A percentile compares a stretch with the other conserved stretches of the same genome.
phyloP scores from a whole-genome alignment of 192 early-diverging fungal genomes.

The Irineochytrium annulatum region DNA sequence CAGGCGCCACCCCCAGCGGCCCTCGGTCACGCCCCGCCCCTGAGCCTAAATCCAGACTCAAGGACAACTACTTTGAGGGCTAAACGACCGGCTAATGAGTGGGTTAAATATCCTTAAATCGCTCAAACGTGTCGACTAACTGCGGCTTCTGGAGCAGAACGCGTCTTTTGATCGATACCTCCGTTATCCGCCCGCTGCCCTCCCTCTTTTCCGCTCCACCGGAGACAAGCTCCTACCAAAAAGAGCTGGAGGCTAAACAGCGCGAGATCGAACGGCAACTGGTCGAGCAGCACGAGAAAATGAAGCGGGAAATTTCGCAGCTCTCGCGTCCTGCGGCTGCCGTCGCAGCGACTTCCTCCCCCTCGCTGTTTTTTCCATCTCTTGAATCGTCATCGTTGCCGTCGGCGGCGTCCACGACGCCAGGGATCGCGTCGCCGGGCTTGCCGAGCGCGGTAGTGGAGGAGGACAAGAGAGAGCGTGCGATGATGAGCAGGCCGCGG shows the following conservation, averaged over 20 bases:
- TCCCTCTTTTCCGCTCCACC: not conserved
- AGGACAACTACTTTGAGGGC: too few species aligned
- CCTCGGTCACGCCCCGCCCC: too few species aligned
- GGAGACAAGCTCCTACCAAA: conserved; percentile 5
- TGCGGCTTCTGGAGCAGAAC: too few species aligned
- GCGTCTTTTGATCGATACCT: not conserved
- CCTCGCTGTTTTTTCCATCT: not conserved
- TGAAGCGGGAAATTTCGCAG: conserved; percentile 1
- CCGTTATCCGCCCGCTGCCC: conserved; percentile 1
- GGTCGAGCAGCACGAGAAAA: conserved; percentile 8
- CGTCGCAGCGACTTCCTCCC: conserved; percentile 1
- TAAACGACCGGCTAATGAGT: too few species aligned
- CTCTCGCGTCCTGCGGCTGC: not conserved
- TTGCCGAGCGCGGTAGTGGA: too few species aligned
- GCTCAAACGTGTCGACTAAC: too few species aligned
- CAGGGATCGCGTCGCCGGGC: too few species aligned
- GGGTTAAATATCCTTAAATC: too few species aligned
- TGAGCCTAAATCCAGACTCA: too few species aligned
- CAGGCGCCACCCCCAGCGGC: too few species aligned
- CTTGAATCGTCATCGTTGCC: not conserved
- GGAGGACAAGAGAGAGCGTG: too few species aligned
- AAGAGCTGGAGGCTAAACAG: conserved; percentile 21
- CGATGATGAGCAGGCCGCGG: not conserved
- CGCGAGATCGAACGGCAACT: conserved; percentile 5
- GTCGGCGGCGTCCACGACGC: too few species aligned